Evolutionary conservation across 1,284 basidiomycete genomes (phyloP), one percentile per base, ranked within the genome.

Genomic region (Tremellales sp.): DNA sequence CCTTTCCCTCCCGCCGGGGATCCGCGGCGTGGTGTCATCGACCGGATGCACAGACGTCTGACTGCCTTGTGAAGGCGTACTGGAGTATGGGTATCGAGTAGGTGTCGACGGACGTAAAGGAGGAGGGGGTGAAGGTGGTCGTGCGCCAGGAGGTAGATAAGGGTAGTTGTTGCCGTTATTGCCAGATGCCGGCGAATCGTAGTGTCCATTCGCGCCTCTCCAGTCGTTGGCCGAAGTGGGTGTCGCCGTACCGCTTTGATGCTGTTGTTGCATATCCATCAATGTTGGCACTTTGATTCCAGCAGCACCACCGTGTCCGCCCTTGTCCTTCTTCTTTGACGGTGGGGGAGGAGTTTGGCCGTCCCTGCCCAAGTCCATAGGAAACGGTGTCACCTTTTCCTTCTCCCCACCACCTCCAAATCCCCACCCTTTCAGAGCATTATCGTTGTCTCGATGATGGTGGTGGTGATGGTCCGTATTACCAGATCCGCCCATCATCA

Each of bases 61-160:
- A 46, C 52, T 63, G 24, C 46, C 49, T 40, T 63, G 62, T 2
- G 60, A 64, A 22, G 49, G 53, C 25, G 53, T 48, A 12, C 50
- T 43, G 17, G 58, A 45, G 27, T 58, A 58, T 10, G 54, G 41
- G 4, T 52, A 45, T 27, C 52, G 46, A n/a, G 49, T 49, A 5
- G 56, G 56, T 2, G 56, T 58, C 21, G 31, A 40, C 7, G 59
- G 52, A 42, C 52, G 41, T 13, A 54, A 37, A 19, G 54, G 36
- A 13, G 53, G 51, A 12, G 56, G 56, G 25, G 66, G 64, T 13
- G 62, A 64, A 19, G 64, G 62, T 19, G 66, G 62, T 23, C 62
- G 48, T 24, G 66, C 66, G 7, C 66, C 66, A 1, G 66, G 66
- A 8, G 66, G 66, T 2, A 68, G 56, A 37, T 60, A 66, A n/a